Base-by-base conservation (phyloP, 768 basidiomycete genomes). In the Tremella yokohamensis region DNA sequence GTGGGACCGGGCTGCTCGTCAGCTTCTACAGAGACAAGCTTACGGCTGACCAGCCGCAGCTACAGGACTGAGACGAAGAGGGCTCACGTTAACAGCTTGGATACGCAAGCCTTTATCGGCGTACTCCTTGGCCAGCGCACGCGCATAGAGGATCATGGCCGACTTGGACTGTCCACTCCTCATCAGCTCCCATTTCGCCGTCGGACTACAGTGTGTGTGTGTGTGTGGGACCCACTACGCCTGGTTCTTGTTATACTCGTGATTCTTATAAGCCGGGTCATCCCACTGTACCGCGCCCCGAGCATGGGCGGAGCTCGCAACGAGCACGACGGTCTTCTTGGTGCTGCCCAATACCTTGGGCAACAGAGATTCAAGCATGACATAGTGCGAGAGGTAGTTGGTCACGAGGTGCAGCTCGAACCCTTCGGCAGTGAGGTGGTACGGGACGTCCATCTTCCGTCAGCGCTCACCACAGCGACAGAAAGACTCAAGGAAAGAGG, bases 371-470 rank as follows among this genome's bases (percentile, higher is more conserved):
- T n/a, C 22, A 11, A 29, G 19, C 18, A 56, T 19, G 45, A 56
- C 20, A 24, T 39, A 58, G 16, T 48, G 57, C 15, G 42, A 42
- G 18, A 58, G 57, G 40, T 58, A 52, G 34, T 58, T 58, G 15
- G 57, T 44, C 7, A 40, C 57, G 47, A 58, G 48, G 44, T 52
- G 49, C 40, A 58, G 34, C 42, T 58, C 50, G 50, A 48, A 38
- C 1, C 57, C 57, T 42, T 58, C 57, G 38, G 51, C 11, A 40
- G 57, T 58, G 57, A 58, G 34, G 8, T 8, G 24, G 19, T 58
- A 52, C 40, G 57, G 57, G 34, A 15, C 48, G 24, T 52, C 50
- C 57, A 58, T 58, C 57, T 58, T 6, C 42, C 7, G 15, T 45
- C n/a, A n/a, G 22, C 6, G 42, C 42, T 8, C 18, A 40, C 18